These are phyloP conservation scores for Rhynchosporium secalis DNA, from an alignment of 2,329 filamentous ascomycete genomes.

Conservation along the genomic window DNA sequence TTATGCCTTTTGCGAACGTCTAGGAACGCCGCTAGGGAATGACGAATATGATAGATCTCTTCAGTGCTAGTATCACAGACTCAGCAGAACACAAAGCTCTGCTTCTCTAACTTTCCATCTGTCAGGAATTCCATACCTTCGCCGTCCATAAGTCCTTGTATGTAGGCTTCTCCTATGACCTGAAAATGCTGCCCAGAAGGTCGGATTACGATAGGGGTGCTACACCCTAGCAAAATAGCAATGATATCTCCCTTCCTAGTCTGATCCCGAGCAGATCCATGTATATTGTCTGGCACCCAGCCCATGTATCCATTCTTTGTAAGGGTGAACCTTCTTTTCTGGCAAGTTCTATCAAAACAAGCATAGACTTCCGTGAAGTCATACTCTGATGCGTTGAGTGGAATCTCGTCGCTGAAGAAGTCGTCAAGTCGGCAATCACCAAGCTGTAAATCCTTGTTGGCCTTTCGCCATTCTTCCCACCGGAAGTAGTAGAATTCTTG, in stretches of 20 bases:
- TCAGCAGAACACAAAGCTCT: no score
- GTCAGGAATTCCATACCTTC: conserved; percentile 8
- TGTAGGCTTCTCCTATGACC: conserved; percentile 29
- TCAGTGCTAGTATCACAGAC: no score
- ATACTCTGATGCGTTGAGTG: no score
- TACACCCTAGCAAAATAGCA: conserved; percentile 27
- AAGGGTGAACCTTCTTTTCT: no score
- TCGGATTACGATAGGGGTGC: conserved; percentile 25
- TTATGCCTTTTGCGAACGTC: no score
- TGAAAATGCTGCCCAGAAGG: conserved; percentile 4
- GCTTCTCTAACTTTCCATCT: no score
- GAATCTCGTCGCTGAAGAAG: no score
- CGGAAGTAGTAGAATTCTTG: conserved; percentile 23
- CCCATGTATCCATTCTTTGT: conserved; percentile 21
- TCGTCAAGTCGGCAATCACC: no score
- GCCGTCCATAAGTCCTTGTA: conserved; percentile 32
- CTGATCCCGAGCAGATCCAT: conserved; percentile 16
- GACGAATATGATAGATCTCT: no score
- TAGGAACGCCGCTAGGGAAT: no score
- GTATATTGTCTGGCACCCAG: conserved; percentile 24
- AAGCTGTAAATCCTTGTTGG: conserved; percentile 17
- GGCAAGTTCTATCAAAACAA: no score
- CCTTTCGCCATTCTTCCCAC: conserved; percentile 18
- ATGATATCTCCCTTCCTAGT: conserved; percentile 23
- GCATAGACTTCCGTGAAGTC: conserved; percentile 15